Percentiles rank a stretch among this genome's conserved stretches.
Evolutionary conservation across 495 filamentous ascomycete genomes (phyloP).

Genomic region (Xylaria sp.): DNA sequence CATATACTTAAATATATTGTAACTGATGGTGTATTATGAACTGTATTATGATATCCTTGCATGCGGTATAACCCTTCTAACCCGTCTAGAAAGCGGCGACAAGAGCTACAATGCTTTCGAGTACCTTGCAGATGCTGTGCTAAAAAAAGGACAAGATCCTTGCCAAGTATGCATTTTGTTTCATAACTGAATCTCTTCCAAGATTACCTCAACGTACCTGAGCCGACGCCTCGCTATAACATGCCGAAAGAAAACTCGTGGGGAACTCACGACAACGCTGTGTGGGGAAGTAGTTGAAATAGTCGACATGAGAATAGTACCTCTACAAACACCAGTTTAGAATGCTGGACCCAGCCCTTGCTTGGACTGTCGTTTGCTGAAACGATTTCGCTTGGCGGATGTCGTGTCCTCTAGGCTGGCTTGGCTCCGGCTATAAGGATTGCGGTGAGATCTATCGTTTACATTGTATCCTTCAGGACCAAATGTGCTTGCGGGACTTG

Average conservation of each 20-base stretch:
- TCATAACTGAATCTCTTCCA: conserved; percentile 39
- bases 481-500: conserved; percentile 79
- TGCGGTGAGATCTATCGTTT: conserved; percentile 57
- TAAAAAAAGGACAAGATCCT: conserved; percentile 19
- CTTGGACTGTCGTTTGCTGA: conserved; percentile 89
- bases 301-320: conserved; percentile 20
- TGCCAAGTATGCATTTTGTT: conserved; percentile 37
- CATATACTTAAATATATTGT: neutral
- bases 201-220: conserved; percentile 42
- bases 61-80: conserved; percentile 23
- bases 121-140: conserved; percentile 25
- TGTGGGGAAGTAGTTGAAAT: conserved; percentile 21
- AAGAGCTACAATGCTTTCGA: conserved; percentile 20
- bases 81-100: conserved; percentile 28
- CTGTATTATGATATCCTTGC: conserved; percentile 23
- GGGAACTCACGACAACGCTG: conserved; percentile 17
- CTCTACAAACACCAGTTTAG: conserved; percentile 44
- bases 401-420: conserved; percentile 63
- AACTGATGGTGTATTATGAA: conserved; percentile 19
- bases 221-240: conserved; percentile 48
- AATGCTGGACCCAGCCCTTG: conserved; percentile 86
- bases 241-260: conserved; percentile 34
- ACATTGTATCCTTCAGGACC: conserved; percentile 55
- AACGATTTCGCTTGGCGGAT: conserved; percentile 69
- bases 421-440: conserved; percentile 61